These are phyloP conservation scores for Medicago lupulina DNA, from an alignment of 306 rosid species.

Conservation along the genomic window DNA sequence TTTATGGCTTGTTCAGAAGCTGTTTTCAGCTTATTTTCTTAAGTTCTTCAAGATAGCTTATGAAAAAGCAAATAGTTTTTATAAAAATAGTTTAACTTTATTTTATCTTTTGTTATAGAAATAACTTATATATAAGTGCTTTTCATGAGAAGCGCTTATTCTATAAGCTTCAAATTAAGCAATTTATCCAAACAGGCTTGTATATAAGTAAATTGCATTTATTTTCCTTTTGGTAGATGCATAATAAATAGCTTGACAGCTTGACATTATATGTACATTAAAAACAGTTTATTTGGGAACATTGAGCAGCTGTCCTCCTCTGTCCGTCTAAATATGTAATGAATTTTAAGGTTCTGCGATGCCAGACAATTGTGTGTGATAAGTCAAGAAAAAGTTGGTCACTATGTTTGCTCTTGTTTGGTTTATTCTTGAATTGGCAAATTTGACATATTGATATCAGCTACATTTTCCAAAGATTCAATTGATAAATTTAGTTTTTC, in stretches of 20 bases:
- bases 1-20: background rate
- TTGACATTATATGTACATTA: background rate
- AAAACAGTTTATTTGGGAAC: constrained; percentile 2
- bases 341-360: background rate
- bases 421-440: no score
- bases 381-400: background rate
- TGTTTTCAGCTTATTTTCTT: background rate
- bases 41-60: background rate
- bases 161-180: background rate
- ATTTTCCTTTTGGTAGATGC: background rate
- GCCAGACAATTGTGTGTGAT: constrained; percentile 2
- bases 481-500: background rate
- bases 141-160: background rate
- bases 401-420: background rate
- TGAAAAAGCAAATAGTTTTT: no score
- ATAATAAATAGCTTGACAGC: background rate
- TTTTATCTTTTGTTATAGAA: no score
- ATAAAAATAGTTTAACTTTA: no score
- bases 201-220: background rate
- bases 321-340: background rate
- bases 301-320: background rate
- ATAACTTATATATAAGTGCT: background rate
- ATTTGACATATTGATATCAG: no score
- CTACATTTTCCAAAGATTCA: no score
- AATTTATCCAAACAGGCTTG: background rate